Evolutionary conservation across 148 eudicot genomes (phyloP).

Genomic region (Bassia scoparia): DNA sequence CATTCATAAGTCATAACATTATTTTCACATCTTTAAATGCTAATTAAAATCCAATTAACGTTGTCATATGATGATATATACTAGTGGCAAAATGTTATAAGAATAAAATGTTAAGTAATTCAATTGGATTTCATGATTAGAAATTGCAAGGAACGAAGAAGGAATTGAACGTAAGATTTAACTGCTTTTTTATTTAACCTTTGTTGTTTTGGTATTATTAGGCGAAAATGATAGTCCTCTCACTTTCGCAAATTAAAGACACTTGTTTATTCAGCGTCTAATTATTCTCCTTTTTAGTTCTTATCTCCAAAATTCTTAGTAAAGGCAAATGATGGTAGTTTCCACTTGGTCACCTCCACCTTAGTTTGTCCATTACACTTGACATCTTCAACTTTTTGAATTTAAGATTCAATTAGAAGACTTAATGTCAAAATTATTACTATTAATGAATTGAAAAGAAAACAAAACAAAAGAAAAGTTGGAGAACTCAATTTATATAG

Average conservation of each 20-base stretch:
- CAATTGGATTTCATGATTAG: slow-evolving; percentile 2
- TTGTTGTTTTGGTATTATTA: slow-evolving; percentile 24
- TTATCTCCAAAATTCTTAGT: slow-evolving; percentile 18
- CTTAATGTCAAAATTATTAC: neutral
- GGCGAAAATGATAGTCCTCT: slow-evolving; percentile 36
- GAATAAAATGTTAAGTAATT: too few relatives aligned
- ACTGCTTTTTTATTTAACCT: neutral
- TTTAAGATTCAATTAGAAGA: neutral
- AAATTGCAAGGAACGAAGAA: neutral
- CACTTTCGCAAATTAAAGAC: slow-evolving; percentile 30
- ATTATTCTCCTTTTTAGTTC: slow-evolving; percentile 17
- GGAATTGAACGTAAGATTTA: slow-evolving; percentile 4
- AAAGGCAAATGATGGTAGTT: slow-evolving; percentile 15
- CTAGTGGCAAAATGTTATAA: too few relatives aligned
- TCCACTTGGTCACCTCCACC: slow-evolving; percentile 22
- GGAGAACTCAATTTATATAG: too few relatives aligned
- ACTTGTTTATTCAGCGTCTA: slow-evolving; percentile 22
- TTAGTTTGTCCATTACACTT: slow-evolving; percentile 1
- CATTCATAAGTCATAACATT: neutral
- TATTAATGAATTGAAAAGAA: too few relatives aligned
- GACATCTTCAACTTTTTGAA: neutral
- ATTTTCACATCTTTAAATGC: too few relatives aligned
- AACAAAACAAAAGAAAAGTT: too few relatives aligned
- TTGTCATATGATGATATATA: too few relatives aligned
- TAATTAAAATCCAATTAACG: too few relatives aligned